Evolutionary conservation across 2,329 filamentous ascomycete genomes (phyloP).

Genomic region (Tolypocladium guangdongense): DNA sequence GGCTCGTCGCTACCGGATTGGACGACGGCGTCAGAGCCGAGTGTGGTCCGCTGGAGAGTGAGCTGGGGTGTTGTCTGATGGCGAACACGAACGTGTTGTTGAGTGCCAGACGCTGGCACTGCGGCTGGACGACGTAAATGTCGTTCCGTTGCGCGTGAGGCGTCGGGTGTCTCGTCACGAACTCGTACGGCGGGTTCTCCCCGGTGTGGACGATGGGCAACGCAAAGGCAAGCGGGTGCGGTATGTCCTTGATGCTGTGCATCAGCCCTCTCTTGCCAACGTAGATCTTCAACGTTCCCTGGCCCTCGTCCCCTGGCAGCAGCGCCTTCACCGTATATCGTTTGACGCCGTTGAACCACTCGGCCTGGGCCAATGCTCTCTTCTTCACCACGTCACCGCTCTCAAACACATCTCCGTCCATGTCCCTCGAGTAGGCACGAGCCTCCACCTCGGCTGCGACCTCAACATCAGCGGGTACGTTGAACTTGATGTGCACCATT

Average conservation of each 20-base stretch:
- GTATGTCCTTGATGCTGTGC: slow-evolving; percentile 95
- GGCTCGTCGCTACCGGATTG: slow-evolving; percentile 38
- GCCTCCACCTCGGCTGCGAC: slow-evolving; percentile 88
- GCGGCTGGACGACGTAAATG: slow-evolving; percentile 91
- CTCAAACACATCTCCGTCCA: slow-evolving; percentile 87
- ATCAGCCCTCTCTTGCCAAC: slow-evolving; percentile 90
- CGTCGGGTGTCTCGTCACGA: slow-evolving; percentile 85
- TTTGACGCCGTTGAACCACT: slow-evolving; percentile 82
- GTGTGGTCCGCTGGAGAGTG: slow-evolving; percentile 24
- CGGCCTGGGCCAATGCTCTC: slow-evolving; percentile 77
- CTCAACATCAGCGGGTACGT: slow-evolving; percentile 82
- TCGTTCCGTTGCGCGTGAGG: slow-evolving; percentile 96
- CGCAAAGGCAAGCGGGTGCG: slow-evolving; percentile 79
- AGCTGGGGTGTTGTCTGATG: slow-evolving; percentile 78
- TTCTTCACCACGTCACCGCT: slow-evolving; percentile 80
- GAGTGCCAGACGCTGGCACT: slow-evolving; percentile 75
- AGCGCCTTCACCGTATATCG: slow-evolving; percentile 89
- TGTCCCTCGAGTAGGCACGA: slow-evolving; percentile 66
- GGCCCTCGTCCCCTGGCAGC: slow-evolving; percentile 82
- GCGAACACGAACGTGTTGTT: slow-evolving; percentile 99
- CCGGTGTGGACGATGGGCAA: slow-evolving; percentile 86
- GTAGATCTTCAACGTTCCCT: slow-evolving; percentile 80
- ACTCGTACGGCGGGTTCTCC: slow-evolving; percentile 89
- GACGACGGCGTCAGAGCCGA: slow-evolving; percentile 33
- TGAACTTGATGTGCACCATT: slow-evolving; percentile 80